A percentile compares a stretch with the other conserved stretches of the same genome.
phyloP scores from a whole-genome alignment of 2,329 filamentous ascomycete species.

The Xylaria sp. region DNA sequence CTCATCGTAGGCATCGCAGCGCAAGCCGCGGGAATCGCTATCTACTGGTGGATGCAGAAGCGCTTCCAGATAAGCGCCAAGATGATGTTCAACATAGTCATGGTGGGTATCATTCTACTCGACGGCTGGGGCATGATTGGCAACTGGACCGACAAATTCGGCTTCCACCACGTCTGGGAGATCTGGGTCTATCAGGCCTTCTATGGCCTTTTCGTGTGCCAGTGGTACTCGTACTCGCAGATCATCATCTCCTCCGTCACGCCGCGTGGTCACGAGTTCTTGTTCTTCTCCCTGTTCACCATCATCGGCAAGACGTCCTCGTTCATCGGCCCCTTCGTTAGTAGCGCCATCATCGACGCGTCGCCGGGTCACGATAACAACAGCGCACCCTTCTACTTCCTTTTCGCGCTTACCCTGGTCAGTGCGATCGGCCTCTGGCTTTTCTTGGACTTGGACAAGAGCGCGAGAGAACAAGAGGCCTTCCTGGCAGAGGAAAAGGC shows the following conservation, averaged over 20 bases:
- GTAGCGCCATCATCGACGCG: conserved; percentile 74
- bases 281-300: conserved; percentile 76
- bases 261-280: conserved; percentile 73
- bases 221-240: conserved; percentile 76
- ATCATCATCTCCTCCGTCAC: conserved; percentile 78
- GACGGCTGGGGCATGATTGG: conserved; percentile 61
- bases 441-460: conserved; percentile 70
- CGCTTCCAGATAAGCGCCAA: conserved; percentile 69
- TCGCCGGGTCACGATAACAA: conserved; percentile 64
- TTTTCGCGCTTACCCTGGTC: conserved; percentile 66
- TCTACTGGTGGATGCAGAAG: conserved; percentile 70
- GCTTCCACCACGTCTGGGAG: conserved; percentile 59
- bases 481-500: conserved; percentile 58
- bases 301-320: conserved; percentile 75
- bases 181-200: conserved; percentile 61
- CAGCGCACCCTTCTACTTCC: conserved; percentile 72
- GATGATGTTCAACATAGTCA: conserved; percentile 74
- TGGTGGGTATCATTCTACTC: conserved; percentile 69
- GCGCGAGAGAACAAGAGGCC: conserved; percentile 65
- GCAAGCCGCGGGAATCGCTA: conserved; percentile 70
- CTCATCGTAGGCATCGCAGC: conserved; percentile 72
- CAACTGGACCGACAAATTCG: conserved; percentile 57
- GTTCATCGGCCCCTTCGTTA: conserved; percentile 76
- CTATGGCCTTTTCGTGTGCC: conserved; percentile 73
- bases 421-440: conserved; percentile 64